Percentiles rank a stretch among this genome's conserved stretches.
Evolutionary conservation across 352 stramenopile genomes (phyloP).

Genomic region (Halophytophthora polymorphica): DNA sequence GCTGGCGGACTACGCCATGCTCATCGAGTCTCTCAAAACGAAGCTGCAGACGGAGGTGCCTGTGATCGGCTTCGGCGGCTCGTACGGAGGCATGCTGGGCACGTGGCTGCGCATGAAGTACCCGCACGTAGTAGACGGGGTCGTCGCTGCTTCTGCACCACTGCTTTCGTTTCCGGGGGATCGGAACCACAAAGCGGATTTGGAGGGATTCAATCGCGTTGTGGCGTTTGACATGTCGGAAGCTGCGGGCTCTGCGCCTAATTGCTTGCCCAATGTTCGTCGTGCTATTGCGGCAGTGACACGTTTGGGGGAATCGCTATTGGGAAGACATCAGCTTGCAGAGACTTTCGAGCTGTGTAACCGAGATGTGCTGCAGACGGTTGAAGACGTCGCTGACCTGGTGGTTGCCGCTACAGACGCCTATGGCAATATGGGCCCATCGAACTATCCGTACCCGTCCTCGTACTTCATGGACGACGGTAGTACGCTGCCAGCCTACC

Average conservation of each 20-base stretch:
- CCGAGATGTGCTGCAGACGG: slow-evolving; percentile 31
- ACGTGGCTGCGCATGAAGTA: slow-evolving; percentile 80
- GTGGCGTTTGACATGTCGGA: slow-evolving; percentile 73
- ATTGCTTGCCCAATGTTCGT: slow-evolving; percentile 83
- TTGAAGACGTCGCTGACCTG: slow-evolving; percentile 36
- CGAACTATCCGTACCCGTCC: slow-evolving; percentile 92
- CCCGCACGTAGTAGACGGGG: slow-evolving; percentile 63
- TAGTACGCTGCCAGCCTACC: slow-evolving; percentile 78
- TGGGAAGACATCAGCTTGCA: slow-evolving; percentile 42
- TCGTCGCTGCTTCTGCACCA: slow-evolving; percentile 84
- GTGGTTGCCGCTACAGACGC: slow-evolving; percentile 47
- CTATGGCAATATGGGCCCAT: slow-evolving; percentile 90
- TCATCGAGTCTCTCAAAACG: slow-evolving; percentile 48
- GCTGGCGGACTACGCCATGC: slow-evolving; percentile 71
- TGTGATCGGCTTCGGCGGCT: slow-evolving; percentile 71
- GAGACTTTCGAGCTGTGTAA: slow-evolving; percentile 55
- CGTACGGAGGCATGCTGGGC: slow-evolving; percentile 73
- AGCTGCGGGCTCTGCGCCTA: slow-evolving; percentile 49
- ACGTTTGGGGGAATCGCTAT: slow-evolving; percentile 38
- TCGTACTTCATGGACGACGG: slow-evolving; percentile 85
- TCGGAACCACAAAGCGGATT: slow-evolving; percentile 42
- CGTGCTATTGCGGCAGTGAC: slow-evolving; percentile 57
- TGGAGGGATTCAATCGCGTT: slow-evolving; percentile 42
- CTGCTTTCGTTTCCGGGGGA: slow-evolving; percentile 72
- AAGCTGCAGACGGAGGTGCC: slow-evolving; percentile 38